A percentile compares a stretch with the other conserved stretches of the same genome.
These are phyloP conservation scores for Euryodendron excelsum DNA, from an alignment of 148 eudicot species.

Conservation along the genomic window DNA sequence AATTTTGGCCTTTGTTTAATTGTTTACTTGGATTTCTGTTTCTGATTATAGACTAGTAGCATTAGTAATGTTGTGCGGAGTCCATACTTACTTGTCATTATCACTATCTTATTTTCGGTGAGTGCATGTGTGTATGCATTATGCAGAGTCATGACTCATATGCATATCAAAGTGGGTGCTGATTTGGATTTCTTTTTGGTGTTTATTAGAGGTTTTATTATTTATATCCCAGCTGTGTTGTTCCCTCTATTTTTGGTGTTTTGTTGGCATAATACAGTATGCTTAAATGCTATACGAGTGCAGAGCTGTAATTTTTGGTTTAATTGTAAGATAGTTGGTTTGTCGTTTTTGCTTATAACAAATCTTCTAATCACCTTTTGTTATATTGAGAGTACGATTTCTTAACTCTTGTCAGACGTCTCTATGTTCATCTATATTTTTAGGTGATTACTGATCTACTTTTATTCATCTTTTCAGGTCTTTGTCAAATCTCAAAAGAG, in stretches of 20 bases:
- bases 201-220: background rate
- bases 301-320: background rate
- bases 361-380: background rate
- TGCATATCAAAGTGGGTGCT: too few species aligned
- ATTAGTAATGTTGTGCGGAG: background rate
- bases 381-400: background rate
- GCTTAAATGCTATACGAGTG: background rate
- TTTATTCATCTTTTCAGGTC: slow-evolving; percentile 31
- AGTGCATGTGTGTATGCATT: too few species aligned
- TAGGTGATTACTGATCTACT: background rate
- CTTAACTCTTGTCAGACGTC: background rate
- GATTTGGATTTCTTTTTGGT: too few species aligned
- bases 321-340: background rate
- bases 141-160: too few species aligned
- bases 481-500: slow-evolving; percentile 62
- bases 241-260: background rate
- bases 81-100: background rate
- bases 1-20: background rate
- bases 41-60: background rate
- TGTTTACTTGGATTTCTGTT: background rate
- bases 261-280: background rate
- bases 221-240: background rate
- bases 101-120: too few species aligned
- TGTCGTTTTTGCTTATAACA: background rate
- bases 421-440: background rate